Conservation (phyloP, 768 basidiomycete species). For the Tricholoma hemisulphureum region DNA sequence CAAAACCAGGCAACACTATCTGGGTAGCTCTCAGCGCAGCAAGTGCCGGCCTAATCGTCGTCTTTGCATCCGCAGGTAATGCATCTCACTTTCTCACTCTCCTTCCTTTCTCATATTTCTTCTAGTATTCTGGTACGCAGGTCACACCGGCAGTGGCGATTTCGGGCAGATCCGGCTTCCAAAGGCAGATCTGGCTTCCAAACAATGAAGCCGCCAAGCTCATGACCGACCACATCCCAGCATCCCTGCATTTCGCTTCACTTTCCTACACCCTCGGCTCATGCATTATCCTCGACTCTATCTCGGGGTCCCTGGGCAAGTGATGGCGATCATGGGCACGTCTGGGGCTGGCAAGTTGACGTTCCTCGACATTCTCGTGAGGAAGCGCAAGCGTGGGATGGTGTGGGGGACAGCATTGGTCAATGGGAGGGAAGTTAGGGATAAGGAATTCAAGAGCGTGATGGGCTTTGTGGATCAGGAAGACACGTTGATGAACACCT, state of each 20-base stretch:
- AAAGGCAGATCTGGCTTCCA: too few species aligned
- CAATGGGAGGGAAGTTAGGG: conserved; percentile 77
- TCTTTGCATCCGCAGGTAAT: conserved; percentile 63
- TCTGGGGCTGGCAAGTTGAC: conserved; percentile 97
- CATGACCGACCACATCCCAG: conserved; percentile 93
- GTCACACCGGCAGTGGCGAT: conserved; percentile 69
- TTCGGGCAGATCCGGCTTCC: conserved; percentile 70
- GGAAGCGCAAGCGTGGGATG: conserved; percentile 79
- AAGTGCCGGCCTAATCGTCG: conserved; percentile 71
- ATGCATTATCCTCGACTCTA: conserved; percentile 70
- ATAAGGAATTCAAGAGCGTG: conserved; percentile 78
- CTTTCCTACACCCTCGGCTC: conserved; percentile 75
- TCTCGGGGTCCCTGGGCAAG: conserved; percentile 87
- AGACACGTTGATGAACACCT: conserved; percentile 93
- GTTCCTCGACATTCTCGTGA: conserved; percentile 91
- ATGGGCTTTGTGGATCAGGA: conserved; percentile 98
- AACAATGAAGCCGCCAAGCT: conserved; percentile 79
- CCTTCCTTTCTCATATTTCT: not conserved
- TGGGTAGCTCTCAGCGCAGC: conserved; percentile 87
- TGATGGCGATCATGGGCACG: conserved; percentile 96
- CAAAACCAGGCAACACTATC: conserved; percentile 76
- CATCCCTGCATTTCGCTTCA: conserved; percentile 86
- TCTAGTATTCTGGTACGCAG: conserved; percentile 85
- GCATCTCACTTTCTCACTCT: not conserved
- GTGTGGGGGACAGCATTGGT: conserved; percentile 77